These are phyloP conservation scores for Globisporangium parvum DNA, from an alignment of 352 stramenopile species.

Conservation along the genomic window DNA sequence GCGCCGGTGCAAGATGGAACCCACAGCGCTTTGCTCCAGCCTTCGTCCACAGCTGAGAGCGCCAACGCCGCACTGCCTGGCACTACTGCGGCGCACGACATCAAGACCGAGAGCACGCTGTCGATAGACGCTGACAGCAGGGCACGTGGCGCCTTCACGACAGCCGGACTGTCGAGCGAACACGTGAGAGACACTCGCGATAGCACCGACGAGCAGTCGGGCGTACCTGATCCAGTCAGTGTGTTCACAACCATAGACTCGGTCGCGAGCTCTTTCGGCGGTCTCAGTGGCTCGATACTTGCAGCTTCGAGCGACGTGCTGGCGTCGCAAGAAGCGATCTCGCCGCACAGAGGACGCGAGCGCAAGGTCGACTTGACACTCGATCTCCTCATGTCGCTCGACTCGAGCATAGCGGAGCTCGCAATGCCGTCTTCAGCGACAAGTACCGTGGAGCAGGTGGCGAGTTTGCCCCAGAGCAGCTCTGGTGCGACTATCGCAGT, in stretches of 20 bases:
- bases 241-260: not conserved
- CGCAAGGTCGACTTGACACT: constrained; percentile 17
- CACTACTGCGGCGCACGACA: too few relatives aligned
- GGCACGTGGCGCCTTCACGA: too few relatives aligned
- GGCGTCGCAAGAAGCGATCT: not conserved
- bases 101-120: too few relatives aligned
- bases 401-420: constrained; percentile 19
- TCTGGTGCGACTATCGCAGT: too few relatives aligned
- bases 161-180: too few relatives aligned
- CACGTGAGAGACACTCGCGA: not conserved
- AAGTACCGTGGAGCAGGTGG: constrained; percentile 4
- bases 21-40: too few relatives aligned
- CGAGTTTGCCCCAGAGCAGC: not conserved
- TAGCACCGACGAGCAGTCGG: not conserved
- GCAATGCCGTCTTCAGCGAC: not conserved
- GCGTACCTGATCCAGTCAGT: not conserved
- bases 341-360: not conserved
- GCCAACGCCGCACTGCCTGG: too few relatives aligned
- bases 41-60: too few relatives aligned
- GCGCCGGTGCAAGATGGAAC: too few relatives aligned
- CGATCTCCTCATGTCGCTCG: constrained; percentile 21
- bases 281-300: constrained; percentile 3
- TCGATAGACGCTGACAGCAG: too few relatives aligned
- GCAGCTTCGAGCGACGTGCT: not conserved
- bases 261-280: constrained; percentile 2